Conservation (phyloP, 2,329 filamentous ascomycete species). For the Endoconidiophora polonica region DNA sequence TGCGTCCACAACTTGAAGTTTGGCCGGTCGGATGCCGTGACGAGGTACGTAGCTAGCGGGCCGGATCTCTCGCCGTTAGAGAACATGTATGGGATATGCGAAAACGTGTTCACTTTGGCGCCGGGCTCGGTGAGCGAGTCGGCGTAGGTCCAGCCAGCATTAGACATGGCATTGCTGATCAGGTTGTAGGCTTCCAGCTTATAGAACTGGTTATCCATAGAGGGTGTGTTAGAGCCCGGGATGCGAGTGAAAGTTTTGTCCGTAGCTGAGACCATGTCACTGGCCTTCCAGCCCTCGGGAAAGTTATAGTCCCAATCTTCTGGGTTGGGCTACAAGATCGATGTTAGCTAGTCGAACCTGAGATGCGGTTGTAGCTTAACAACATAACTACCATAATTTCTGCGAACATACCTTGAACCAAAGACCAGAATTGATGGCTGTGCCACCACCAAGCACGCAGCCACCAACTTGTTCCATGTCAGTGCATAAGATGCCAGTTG, state of each 20-base stretch:
- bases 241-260: constrained; percentile 51
- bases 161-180: constrained; percentile 39
- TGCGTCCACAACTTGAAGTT: constrained; percentile 54
- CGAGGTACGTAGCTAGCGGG: constrained; percentile 55
- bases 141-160: constrained; percentile 41
- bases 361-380: not conserved
- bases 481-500: constrained; percentile 45
- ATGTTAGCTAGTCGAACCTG: not conserved
- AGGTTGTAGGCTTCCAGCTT: constrained; percentile 50
- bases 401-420: constrained; percentile 36
- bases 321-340: constrained; percentile 29
- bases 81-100: constrained; percentile 52
- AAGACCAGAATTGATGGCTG: constrained; percentile 49
- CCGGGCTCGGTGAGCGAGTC: constrained; percentile 42
- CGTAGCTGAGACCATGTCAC: constrained; percentile 42
- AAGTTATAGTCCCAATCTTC: constrained; percentile 58
- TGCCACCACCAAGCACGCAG: constrained; percentile 52
- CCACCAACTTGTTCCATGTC: constrained; percentile 60
- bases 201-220: constrained; percentile 48
- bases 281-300: constrained; percentile 51
- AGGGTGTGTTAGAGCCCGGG: constrained; percentile 50
- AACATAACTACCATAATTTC: not conserved
- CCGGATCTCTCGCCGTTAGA: constrained; percentile 48
- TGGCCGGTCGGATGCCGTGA: constrained; percentile 36
- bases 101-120: constrained; percentile 48